These are phyloP conservation scores for Emericellopsis atlantica DNA, from an alignment of 2,329 filamentous ascomycete species.

Conservation along the genomic window DNA sequence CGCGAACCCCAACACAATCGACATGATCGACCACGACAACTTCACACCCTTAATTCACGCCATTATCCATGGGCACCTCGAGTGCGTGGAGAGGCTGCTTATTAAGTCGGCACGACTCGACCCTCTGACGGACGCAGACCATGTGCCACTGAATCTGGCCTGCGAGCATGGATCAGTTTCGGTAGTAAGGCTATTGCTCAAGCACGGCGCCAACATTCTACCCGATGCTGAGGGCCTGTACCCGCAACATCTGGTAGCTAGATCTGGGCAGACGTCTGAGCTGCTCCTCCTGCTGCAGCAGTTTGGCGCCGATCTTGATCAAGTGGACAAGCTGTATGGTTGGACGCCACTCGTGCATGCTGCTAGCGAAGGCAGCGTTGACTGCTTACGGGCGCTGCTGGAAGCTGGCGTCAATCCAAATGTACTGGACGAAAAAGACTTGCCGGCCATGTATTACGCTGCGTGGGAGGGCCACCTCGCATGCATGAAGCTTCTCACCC, in stretches of 20 bases:
- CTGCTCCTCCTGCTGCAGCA: slow-evolving; percentile 69
- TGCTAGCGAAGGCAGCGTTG: slow-evolving; percentile 88
- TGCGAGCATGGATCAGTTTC: slow-evolving; percentile 84
- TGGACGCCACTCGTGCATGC: slow-evolving; percentile 97
- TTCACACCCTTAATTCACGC: slow-evolving; percentile 93
- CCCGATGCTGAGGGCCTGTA: slow-evolving; percentile 92
- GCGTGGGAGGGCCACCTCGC: slow-evolving; percentile 95
- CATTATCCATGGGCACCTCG: slow-evolving; percentile 75
- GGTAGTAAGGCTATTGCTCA: slow-evolving; percentile 75
- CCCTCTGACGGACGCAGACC: slow-evolving; percentile 73
- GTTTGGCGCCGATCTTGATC: slow-evolving; percentile 81
- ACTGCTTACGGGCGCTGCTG: slow-evolving; percentile 71
- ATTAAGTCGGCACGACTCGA: slow-evolving; percentile 72
- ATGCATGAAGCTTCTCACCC: slow-evolving; percentile 80
- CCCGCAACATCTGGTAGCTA: slow-evolving; percentile 91
- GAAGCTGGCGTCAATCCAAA: slow-evolving; percentile 66
- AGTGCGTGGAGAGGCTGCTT: slow-evolving; percentile 70
- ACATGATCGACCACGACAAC: slow-evolving; percentile 89
- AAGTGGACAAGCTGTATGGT: slow-evolving; percentile 89
- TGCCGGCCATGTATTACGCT: slow-evolving; percentile 95
- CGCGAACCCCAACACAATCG: slow-evolving; percentile 61
- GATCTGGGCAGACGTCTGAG: slow-evolving; percentile 71
- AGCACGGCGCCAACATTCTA: slow-evolving; percentile 69
- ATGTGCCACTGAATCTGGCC: slow-evolving; percentile 87
- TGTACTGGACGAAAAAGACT: slow-evolving; percentile 79